Evolutionary conservation across 2,329 filamentous ascomycete species (phyloP).

Genomic region (Phialocephala sp.): DNA sequence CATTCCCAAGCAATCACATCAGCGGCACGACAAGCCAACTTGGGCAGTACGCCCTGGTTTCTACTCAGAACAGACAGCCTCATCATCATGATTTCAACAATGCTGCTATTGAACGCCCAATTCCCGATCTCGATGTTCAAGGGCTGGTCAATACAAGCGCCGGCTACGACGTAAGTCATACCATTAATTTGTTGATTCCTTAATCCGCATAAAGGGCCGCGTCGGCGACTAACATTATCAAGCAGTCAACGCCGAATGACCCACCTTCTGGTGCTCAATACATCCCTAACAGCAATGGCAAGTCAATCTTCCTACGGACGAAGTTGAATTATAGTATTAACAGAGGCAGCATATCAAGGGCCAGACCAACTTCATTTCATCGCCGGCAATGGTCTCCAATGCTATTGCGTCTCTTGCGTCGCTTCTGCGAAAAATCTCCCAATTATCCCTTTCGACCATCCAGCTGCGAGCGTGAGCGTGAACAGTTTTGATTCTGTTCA

Average conservation of each 20-base stretch:
- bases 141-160: not conserved
- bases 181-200: not conserved
- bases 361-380: not conserved
- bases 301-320: not conserved
- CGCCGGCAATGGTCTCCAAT: not conserved
- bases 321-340: not conserved
- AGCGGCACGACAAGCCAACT: not conserved
- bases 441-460: not conserved
- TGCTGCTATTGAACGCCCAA: slow-evolving; percentile 1
- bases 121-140: not conserved
- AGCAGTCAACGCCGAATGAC: not conserved
- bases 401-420: not conserved
- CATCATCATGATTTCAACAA: not conserved
- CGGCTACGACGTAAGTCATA: not conserved
- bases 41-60: not conserved
- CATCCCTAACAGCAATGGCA: not conserved
- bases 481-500: not conserved
- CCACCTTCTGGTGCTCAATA: not conserved
- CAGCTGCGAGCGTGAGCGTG: not conserved
- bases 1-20: not conserved
- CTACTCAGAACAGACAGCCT: not conserved
- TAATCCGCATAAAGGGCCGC: not conserved
- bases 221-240: not conserved
- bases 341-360: not conserved
- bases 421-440: not conserved